phyloP scores from a whole-genome alignment of 805 yeast genomes.

The Jamesozyma piceae region DNA sequence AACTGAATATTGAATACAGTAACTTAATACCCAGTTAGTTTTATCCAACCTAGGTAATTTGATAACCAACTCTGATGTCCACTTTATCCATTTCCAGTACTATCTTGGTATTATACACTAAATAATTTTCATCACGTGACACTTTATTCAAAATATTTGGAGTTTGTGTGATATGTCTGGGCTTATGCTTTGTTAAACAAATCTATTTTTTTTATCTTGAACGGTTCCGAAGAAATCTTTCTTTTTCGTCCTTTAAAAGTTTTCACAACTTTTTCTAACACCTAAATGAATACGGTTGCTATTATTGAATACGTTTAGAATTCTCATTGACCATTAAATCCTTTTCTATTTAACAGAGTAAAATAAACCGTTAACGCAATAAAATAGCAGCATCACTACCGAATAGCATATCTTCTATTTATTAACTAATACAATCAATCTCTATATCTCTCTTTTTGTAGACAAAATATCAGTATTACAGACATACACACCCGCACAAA shows the following conservation, averaged over 20 bases:
- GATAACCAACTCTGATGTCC: too few species aligned
- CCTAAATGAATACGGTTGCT: too few species aligned
- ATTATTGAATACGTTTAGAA: too few species aligned
- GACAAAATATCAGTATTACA: neutral
- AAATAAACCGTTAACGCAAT: too few species aligned
- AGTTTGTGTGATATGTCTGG: neutral
- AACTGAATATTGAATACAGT: too few species aligned
- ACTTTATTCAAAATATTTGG: neutral
- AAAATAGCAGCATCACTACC: neutral
- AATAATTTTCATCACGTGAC: neutral
- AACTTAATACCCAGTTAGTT: too few species aligned
- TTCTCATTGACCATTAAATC: too few species aligned
- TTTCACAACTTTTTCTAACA: neutral
- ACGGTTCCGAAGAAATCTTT: neutral
- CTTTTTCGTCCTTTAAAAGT: neutral
- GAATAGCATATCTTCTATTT: neutral
- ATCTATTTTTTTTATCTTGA: neutral
- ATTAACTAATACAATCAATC: neutral
- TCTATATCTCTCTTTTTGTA: neutral
- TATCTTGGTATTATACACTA: too few species aligned
- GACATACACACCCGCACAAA: neutral
- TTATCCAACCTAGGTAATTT: too few species aligned
- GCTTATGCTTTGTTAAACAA: too few species aligned
- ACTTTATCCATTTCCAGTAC: too few species aligned
- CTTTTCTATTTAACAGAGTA: too few species aligned